A percentile compares a stretch with the other conserved stretches of the same genome.
Conservation (phyloP, 768 basidiomycete genomes). For the Neoboletus magnificus region DNA sequence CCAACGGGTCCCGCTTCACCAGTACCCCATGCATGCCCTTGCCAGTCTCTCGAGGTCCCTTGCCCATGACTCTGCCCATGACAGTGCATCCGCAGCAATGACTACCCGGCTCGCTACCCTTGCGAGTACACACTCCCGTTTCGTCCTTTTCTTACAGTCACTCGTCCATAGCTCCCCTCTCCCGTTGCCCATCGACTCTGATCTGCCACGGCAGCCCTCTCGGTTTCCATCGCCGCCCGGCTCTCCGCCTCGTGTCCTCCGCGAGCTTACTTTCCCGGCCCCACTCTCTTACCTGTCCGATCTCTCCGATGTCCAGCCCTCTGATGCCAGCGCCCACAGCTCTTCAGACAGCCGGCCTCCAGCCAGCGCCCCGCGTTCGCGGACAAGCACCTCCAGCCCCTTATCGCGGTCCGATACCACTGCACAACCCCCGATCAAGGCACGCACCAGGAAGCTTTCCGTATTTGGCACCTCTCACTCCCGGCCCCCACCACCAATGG, state of each 20-base stretch:
- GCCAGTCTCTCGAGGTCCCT: slow-evolving; percentile 42
- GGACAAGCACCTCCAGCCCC: slow-evolving; percentile 13
- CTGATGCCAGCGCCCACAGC: slow-evolving; percentile 7
- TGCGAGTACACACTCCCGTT: slow-evolving; percentile 65
- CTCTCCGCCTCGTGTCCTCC: slow-evolving; percentile 32
- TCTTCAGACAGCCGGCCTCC: slow-evolving; percentile 4
- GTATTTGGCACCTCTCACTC: slow-evolving; percentile 36
- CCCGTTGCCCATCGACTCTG: slow-evolving; percentile 45
- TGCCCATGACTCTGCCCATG: slow-evolving; percentile 29
- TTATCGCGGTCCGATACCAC: slow-evolving; percentile 19
- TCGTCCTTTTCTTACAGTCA: slow-evolving; percentile 71
- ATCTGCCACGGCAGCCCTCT: slow-evolving; percentile 31
- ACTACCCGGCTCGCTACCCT: slow-evolving; percentile 44
- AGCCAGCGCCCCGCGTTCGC: slow-evolving; percentile 1
- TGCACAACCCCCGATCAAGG: slow-evolving; percentile 11
- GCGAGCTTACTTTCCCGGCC: slow-evolving; percentile 71
- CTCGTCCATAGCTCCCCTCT: slow-evolving; percentile 60
- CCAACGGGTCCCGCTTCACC: slow-evolving; percentile 59
- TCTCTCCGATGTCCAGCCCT: slow-evolving; percentile 6
- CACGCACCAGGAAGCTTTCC: slow-evolving; percentile 29
- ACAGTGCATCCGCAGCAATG: slow-evolving; percentile 17
- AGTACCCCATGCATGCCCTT: slow-evolving; percentile 69
- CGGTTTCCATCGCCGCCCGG: slow-evolving; percentile 16
- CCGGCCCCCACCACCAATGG: slow-evolving; percentile 45
- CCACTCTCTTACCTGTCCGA: slow-evolving; percentile 54